Conservation (phyloP, 176 grass and related monocot genomes). For the Paspalum vaginatum region DNA sequence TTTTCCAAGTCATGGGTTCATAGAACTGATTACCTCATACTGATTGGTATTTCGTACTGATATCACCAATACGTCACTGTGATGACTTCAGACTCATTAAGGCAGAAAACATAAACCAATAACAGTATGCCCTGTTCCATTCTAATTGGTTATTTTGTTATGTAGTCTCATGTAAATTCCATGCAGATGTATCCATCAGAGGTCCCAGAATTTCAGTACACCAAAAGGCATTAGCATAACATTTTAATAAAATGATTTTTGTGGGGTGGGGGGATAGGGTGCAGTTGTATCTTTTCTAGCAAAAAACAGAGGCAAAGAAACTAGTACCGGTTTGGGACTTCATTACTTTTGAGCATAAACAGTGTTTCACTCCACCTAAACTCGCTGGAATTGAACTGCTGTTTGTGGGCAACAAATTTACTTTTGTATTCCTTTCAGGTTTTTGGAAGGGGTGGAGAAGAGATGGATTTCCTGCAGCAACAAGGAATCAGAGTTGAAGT, state of each 20-base stretch:
- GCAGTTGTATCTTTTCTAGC: background rate
- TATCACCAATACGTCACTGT: background rate
- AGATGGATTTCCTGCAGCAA: slow-evolving; percentile 98
- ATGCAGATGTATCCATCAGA: background rate
- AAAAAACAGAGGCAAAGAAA: background rate
- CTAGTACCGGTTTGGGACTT: background rate
- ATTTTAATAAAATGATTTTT: background rate
- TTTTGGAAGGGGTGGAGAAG: slow-evolving; percentile 98
- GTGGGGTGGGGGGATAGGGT: background rate
- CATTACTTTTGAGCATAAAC: background rate
- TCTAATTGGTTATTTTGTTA: background rate
- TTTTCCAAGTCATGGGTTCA: background rate
- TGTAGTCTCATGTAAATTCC: background rate
- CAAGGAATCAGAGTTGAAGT: slow-evolving; percentile 94
- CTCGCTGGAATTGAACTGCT: background rate
- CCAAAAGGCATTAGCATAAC: background rate
- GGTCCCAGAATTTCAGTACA: background rate
- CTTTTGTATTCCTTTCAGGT: slow-evolving; percentile 49
- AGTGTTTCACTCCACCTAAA: slow-evolving; percentile 28
- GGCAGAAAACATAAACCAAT: background rate
- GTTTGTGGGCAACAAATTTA: background rate
- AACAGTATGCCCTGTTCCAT: background rate
- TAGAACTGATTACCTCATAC: background rate
- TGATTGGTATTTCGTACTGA: background rate
- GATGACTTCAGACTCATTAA: background rate